phyloP scores from a whole-genome alignment of 352 stramenopile genomes.

The Globisporangium heterothallicum region DNA sequence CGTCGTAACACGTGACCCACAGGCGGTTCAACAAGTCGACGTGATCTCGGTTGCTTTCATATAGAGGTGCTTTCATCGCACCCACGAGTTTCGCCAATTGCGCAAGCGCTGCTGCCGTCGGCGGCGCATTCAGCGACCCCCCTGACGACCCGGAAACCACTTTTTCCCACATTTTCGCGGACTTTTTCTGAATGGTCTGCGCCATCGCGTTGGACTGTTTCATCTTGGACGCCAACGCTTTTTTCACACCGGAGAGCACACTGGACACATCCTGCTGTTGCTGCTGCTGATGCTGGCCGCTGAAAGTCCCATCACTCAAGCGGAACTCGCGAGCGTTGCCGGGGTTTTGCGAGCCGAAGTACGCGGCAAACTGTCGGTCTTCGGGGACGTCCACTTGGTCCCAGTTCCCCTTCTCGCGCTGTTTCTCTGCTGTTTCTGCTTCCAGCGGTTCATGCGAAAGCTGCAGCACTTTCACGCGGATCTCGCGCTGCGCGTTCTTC shows the following conservation, averaged over 20 bases:
- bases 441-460: constrained; percentile 21
- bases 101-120: constrained; percentile 48
- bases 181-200: constrained; percentile 71
- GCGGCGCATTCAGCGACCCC: constrained; percentile 29
- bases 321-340: constrained; percentile 2
- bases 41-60: constrained; percentile 60
- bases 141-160: constrained; percentile 29
- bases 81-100: constrained; percentile 66
- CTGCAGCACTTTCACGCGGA: constrained; percentile 77
- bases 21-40: constrained; percentile 58
- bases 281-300: constrained; percentile 10
- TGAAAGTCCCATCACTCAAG: no score
- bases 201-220: neutral
- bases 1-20: constrained; percentile 68
- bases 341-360: constrained; percentile 46
- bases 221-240: constrained; percentile 18
- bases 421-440: constrained; percentile 9
- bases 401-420: constrained; percentile 6
- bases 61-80: constrained; percentile 56
- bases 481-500: constrained; percentile 24
- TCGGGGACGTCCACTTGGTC: constrained; percentile 59
- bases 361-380: constrained; percentile 56
- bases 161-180: constrained; percentile 69
- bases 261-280: constrained; percentile 42
- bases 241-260: constrained; percentile 27